Evolutionary conservation across 106 monocot genomes (phyloP), one percentile per base, ranked within the genome.

Genomic region (Hemerocallis citrina): DNA sequence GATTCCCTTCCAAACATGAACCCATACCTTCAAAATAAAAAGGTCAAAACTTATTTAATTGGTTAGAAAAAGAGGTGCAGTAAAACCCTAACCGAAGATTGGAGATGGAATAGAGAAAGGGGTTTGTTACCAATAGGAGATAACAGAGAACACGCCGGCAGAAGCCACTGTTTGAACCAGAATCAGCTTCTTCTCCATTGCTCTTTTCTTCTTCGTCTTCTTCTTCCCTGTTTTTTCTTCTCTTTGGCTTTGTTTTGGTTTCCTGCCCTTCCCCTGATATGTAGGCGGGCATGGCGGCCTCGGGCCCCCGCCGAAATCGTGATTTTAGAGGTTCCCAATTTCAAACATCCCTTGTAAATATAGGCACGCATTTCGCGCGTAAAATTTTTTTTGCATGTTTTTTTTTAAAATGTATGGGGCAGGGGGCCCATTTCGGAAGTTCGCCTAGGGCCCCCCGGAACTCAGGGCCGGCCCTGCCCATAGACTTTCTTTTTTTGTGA

Each of bases 1-100:
- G 96, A 96, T 63, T 96, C 96, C 72, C 81, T 81, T 65, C 96
- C 96, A 63, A 96, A 91, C 91, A 96, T 91, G 87, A 88, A 96
- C 17, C 96, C 96, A 57, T 96, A 96, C 96, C 95, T 96, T n/a
- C n/a, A n/a, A n/a, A 61, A 38, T 49, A 34, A 0, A 10, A 14
- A 22, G 25, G 34, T 16, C 3, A 3, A 44, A 52, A 24, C 7
- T 23, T 11, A 7, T 5, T 35, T 20, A 28, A 52, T n/a, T n/a
- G n/a, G n/a, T n/a, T n/a, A n/a, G n/a, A n/a, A 57, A n/a, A n/a
- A n/a, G 40, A 66, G 31, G 56, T 0, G 12, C 68, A 45, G 12
- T 24, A 34, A 74, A 64, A 59, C 50, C 50, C 23, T 34, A 77
- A 63, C 35, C 33, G 37, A 34, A 23, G 8, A 16, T 7, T 17